phyloP scores from a whole-genome alignment of 2,329 filamentous ascomycete species.

The Diaporthe citri region DNA sequence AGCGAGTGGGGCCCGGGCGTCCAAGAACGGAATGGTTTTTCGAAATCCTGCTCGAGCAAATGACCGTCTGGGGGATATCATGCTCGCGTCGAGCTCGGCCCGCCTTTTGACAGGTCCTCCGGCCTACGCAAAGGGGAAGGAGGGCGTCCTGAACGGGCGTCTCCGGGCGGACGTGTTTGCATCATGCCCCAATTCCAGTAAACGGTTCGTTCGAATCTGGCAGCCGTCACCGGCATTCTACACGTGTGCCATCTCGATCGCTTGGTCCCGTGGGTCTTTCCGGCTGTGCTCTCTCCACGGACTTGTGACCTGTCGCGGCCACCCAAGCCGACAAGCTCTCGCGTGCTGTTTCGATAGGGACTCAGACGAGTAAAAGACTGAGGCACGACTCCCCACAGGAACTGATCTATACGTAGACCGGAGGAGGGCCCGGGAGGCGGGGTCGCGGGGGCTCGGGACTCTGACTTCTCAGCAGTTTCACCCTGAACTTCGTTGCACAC shows the following conservation, averaged over 20 bases:
- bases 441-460: conserved; percentile 10
- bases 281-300: not conserved
- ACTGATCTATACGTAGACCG: conserved; percentile 5
- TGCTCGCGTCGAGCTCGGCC: conserved; percentile 13
- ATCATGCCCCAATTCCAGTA: conserved; percentile 6
- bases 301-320: conserved; percentile 13
- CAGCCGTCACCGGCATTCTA: not conserved
- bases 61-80: conserved; percentile 6
- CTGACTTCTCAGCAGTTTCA: conserved; percentile 24
- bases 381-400: conserved; percentile 3
- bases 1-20: not conserved
- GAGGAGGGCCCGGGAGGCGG: conserved; percentile 10
- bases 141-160: conserved; percentile 3
- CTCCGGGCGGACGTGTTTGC: not conserved
- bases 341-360: not conserved
- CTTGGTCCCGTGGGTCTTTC: not conserved
- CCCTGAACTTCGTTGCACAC: not conserved
- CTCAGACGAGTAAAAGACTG: not conserved
- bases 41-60: conserved; percentile 3
- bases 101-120: conserved; percentile 15
- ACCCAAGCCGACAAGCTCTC: conserved; percentile 3
- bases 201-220: conserved; percentile 2
- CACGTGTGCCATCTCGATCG: conserved; percentile 5
- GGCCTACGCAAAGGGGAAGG: not conserved
- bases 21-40: conserved; percentile 16